Evolutionary conservation across 148 eudicot species (phyloP).

Genomic region (Silene latifolia): DNA sequence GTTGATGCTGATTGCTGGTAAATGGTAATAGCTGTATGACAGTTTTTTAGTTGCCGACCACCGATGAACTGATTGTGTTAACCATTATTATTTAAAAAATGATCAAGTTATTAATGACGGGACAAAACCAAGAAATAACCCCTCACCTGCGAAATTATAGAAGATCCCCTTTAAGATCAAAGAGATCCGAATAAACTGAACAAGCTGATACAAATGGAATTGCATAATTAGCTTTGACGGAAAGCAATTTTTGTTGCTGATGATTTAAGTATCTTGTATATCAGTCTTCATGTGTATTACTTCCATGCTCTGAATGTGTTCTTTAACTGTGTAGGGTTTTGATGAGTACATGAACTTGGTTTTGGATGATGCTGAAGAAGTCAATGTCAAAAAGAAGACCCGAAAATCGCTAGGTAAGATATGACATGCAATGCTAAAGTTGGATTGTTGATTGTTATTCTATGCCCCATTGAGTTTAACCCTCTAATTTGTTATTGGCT

Average conservation of each 20-base stretch:
- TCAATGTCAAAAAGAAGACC: constrained; percentile 80
- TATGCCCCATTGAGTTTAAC: neutral
- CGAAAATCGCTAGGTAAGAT: constrained; percentile 62
- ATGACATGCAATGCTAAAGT: neutral
- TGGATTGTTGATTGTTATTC: neutral
- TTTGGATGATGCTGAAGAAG: constrained; percentile 92
- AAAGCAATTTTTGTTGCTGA: neutral
- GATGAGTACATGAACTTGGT: constrained; percentile 98
- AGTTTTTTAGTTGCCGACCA: too few relatives aligned
- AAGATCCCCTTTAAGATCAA: too few relatives aligned
- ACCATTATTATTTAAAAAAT: too few relatives aligned
- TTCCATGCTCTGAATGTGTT: neutral
- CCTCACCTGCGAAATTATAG: too few relatives aligned
- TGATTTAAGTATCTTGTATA: neutral
- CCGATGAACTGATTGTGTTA: too few relatives aligned
- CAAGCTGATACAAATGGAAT: too few relatives aligned
- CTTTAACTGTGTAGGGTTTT: constrained; percentile 49
- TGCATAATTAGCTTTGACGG: neutral
- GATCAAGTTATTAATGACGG: too few relatives aligned
- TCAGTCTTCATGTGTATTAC: neutral
- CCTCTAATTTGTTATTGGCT: constrained; percentile 7
- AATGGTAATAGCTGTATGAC: too few relatives aligned
- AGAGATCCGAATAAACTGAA: too few relatives aligned
- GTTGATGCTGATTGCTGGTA: too few relatives aligned
- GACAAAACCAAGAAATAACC: too few relatives aligned